Conservation (phyloP, 306 rosid genomes). For the Vigna mungo region DNA sequence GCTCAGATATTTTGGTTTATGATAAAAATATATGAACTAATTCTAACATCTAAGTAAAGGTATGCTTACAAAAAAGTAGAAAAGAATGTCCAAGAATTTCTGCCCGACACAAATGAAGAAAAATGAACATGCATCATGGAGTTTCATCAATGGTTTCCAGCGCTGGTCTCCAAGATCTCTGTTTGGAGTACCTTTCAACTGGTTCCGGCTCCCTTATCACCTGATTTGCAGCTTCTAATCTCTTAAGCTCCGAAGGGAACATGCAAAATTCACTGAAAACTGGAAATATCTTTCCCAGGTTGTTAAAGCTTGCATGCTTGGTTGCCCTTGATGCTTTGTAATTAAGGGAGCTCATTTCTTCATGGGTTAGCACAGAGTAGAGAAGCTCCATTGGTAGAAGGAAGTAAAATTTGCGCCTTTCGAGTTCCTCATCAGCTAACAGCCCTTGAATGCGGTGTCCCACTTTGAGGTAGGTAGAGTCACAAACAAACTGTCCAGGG, state of each 20-base stretch:
- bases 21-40: conserved; percentile 28
- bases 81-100: conserved; percentile 34
- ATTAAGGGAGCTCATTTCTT: conserved; percentile 73
- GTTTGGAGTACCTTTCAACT: conserved; percentile 63
- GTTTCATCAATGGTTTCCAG: conserved; percentile 86
- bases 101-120: conserved; percentile 29
- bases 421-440: conserved; percentile 66
- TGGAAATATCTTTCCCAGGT: conserved; percentile 77
- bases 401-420: conserved; percentile 63
- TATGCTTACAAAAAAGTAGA: conserved; percentile 26
- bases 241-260: conserved; percentile 63
- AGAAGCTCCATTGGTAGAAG: conserved; percentile 90
- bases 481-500: conserved; percentile 77
- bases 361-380: conserved; percentile 81
- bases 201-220: conserved; percentile 42
- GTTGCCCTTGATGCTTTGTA: conserved; percentile 67
- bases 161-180: conserved; percentile 90
- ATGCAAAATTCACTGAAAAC: conserved; percentile 64
- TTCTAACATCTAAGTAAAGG: conserved; percentile 22
- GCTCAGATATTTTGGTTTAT: conserved; percentile 6
- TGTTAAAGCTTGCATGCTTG: conserved; percentile 58
- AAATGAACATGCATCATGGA: conserved; percentile 42
- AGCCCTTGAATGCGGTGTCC: conserved; percentile 86
- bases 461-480: conserved; percentile 69
- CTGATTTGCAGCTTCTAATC: conserved; percentile 28